Evolutionary conservation across 208 protist genomes (phyloP), one percentile per base, ranked within the genome.

Genomic region (Borovskyia barvae): DNA sequence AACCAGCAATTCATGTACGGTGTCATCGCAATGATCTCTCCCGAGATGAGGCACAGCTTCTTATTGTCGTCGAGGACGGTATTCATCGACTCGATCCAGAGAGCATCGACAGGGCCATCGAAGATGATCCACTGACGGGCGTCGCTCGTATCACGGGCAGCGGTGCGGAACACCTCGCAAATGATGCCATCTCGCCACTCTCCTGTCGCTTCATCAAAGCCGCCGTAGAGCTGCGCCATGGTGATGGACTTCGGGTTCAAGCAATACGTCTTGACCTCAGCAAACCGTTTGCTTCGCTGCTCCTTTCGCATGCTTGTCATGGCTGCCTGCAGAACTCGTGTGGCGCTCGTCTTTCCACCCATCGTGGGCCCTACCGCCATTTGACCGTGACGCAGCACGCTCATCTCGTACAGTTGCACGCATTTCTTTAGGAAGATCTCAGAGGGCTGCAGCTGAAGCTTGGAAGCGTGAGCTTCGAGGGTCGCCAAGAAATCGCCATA

Each of bases 211-310:
- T 97, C 87, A 63, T 98, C 96, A 66, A 98, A 97, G 32, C 98
- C 85, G 59, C 96, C 97, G 75, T 98, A 98, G 0, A 99, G 82
- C 78, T 99, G 97, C 28, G 96, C 73, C 96, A 98, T 98, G 26
- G 94, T 98, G 71, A 99, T 97, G 37, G 95, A 90, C 72, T 99
- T 99, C 15, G 97, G 97, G 77, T 99, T 99, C 12, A 98, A 71
- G 43, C 59, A 75, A 75, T 95, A 82, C 46, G 90, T 95, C 56
- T 84, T 81, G 25, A 97, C 90, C 50, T 85, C 86, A 2, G 85
- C 51, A 60, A 94, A 97, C 30, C 84, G 82, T 62, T 82, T 63
- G 47, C 82, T 85, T 57, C 82, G 58, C 55, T 77, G 39, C 62
- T 93, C 83, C 19, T 69, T 65, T 7, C 80, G 67, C 47, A 96